Conservation (phyloP, 2,329 filamentous ascomycete genomes). For the Nigrograna mackinnonii region DNA sequence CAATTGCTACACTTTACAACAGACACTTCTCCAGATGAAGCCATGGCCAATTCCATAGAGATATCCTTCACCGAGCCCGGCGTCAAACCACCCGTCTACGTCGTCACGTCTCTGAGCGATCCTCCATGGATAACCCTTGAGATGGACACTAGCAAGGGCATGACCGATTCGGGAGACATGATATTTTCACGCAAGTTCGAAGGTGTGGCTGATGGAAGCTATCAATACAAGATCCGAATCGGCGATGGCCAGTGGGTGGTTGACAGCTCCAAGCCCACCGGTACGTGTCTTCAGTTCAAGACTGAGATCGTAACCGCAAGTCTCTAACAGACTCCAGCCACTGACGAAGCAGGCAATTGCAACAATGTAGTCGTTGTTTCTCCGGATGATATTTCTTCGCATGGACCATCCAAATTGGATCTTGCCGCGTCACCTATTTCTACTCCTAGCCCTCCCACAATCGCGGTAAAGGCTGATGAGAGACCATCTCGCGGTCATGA, state of each 20-base stretch:
- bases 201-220: conserved; percentile 59
- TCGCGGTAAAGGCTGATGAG: no score
- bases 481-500: no score
- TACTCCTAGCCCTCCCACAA: no score
- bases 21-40: conserved; percentile 6
- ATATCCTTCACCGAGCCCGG: conserved; percentile 66
- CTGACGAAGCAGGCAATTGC: conserved; percentile 56
- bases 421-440: no score
- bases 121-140: conserved; percentile 70
- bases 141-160: conserved; percentile 58
- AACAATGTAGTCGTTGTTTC: conserved; percentile 55
- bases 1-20: no score
- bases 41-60: conserved; percentile 45
- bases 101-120: conserved; percentile 70
- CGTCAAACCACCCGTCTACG: conserved; percentile 67
- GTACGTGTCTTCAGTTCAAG: no score
- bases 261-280: conserved; percentile 63
- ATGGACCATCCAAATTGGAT: no score
- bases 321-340: conserved; percentile 28
- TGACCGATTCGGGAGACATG: conserved; percentile 56
- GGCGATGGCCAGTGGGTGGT: conserved; percentile 68
- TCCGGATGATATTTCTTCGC: no score
- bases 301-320: no score
- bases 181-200: conserved; percentile 62
- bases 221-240: conserved; percentile 77